Conservation (phyloP, 2,329 filamentous ascomycete species). For the Lachnellula suecica region DNA sequence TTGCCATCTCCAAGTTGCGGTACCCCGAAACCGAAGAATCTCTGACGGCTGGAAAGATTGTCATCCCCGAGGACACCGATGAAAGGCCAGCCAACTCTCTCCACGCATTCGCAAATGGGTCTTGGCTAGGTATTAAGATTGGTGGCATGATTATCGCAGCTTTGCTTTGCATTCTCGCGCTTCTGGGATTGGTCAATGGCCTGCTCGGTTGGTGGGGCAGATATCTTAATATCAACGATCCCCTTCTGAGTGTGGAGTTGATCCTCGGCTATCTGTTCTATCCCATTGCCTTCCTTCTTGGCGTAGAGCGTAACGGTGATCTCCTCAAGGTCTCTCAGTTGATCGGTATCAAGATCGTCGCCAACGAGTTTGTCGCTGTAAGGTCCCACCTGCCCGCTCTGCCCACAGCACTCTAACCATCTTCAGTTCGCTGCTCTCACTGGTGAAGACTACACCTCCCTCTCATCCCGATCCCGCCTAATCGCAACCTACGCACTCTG, state of each 20-base stretch:
- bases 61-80: conserved; percentile 72
- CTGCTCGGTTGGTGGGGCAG: conserved; percentile 81
- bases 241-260: conserved; percentile 70
- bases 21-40: conserved; percentile 88
- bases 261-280: conserved; percentile 78
- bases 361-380: conserved; percentile 40
- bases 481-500: conserved; percentile 87
- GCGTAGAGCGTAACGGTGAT: conserved; percentile 64
- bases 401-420: not conserved
- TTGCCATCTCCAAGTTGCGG: conserved; percentile 85
- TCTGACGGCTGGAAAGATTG: conserved; percentile 76
- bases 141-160: conserved; percentile 78
- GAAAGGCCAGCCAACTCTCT: conserved; percentile 76
- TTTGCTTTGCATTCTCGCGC: conserved; percentile 79
- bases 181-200: conserved; percentile 72
- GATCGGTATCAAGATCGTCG: conserved; percentile 83
- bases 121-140: conserved; percentile 85
- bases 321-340: conserved; percentile 73
- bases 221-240: conserved; percentile 72
- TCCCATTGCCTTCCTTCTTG: conserved; percentile 77
- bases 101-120: conserved; percentile 81
- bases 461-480: conserved; percentile 70
- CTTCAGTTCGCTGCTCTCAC: conserved; percentile 43
- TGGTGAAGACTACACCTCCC: conserved; percentile 49
- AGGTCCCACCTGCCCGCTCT: conserved; percentile 4